Evolutionary conservation across 2,329 filamentous ascomycete species (phyloP), one percentile per base, ranked within the genome.

Genomic region (Cladorrhinum sp.): DNA sequence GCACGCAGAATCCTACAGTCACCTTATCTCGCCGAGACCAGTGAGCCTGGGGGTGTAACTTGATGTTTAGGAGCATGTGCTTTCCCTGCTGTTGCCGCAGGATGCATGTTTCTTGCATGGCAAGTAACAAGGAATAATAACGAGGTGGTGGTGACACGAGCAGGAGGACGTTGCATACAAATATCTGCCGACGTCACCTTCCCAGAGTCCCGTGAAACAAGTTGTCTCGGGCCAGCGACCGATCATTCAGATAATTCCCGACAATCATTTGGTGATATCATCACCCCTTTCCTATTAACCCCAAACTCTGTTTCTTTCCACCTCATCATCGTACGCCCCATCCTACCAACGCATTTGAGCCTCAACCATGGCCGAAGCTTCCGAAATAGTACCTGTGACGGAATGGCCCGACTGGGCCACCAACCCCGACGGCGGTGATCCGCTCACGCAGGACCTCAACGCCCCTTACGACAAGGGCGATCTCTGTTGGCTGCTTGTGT

Each of bases 401-500:
- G 75, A 77, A 68, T 79, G 76, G 75, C 78, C 77, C 0, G 76
- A 78, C 55, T 79, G 78, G 58, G 67, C 60, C 59, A 67, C 68
- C 38, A 69, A 74, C 55, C 76, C 76, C 4, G 72, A 71, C 1
- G 77, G 77, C 24, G 77, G 76, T n/a, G 69, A 79, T 51, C 77
- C 77, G 10, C 68, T 78, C 49, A 78, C 76, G 0, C 72, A 76
- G 52, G 73, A 79, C 54, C 69, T 79, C 57, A 79, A 78, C 62
- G 74, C 76, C 1, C 73, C 72, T 0, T 79, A 79, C 50, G 75
- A 79, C 60, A 79, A 75, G 70, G 77, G 77, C 10, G 76, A 79
- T 22, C 61, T 79, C 3, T 77, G 75, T 25, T 79, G 77, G 77
- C 53, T 79, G 55, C 64, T 79, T 0, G 70, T 75, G 24, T 72